Evolutionary conservation across 306 rosid genomes (phyloP), one percentile per base, ranked within the genome.

Genomic region (Ceratonia siliqua): DNA sequence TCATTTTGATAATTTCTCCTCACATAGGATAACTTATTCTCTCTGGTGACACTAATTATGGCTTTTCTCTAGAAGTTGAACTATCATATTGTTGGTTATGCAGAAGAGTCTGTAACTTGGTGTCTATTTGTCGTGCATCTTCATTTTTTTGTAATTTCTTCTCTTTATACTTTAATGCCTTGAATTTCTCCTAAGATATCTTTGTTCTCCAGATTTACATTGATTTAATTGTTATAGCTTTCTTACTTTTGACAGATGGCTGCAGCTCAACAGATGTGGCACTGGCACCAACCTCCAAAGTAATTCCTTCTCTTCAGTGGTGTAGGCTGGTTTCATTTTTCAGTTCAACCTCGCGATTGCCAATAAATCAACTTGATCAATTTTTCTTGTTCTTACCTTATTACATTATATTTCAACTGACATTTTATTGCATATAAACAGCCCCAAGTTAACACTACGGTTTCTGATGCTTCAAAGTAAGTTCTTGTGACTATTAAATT

Each of bases 391-490:
- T n/a, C 62, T 35, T 72, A 20, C 45, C 21, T 64, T 36, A 70
- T 32, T 62, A 10, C 64, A 48, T 68, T 72, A 4, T 74, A 72
- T 65, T 74, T 78, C 71, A 53, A 59, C 85, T 84, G 71, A 81
- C 83, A 73, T 73, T 28, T 75, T 61, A 18, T 56, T 79, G 62
- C 77, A 67, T 81, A 48, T 66, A 64, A 63, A 79, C 91, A 94
- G 96, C 79, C 88, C 54, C 84, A 89, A 80, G 91, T 73, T 21
- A 84, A 86, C 70, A 77, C 42, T 10, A 76, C 78, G 56, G 72
- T 96, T 73, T 81, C 90, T 18, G 87, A 92, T 85, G 82, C 87
- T 73, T 91, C 98, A 36, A 94, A 94, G 98, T 94, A 94, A 69
- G 97, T 83, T 74, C 72, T 78, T 74, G 62, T 71, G 74, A 66